A percentile compares a stretch with the other conserved stretches of the same genome.
These are phyloP conservation scores for Cordyceps fumosorosea DNA, from an alignment of 2,329 filamentous ascomycete genomes.

Conservation along the genomic window DNA sequence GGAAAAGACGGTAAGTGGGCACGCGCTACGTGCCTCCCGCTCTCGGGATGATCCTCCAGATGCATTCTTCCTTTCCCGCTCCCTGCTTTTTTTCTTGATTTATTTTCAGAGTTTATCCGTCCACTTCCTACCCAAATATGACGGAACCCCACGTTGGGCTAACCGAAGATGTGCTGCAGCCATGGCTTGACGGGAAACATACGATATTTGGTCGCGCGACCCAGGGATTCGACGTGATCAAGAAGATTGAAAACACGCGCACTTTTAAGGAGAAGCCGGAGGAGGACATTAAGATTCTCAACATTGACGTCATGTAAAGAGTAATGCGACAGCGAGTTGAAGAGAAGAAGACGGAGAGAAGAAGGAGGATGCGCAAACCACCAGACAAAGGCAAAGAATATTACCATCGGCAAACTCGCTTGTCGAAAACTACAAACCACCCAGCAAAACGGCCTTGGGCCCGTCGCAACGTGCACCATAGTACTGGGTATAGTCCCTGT, in stretches of 20 bases:
- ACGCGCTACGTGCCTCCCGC: conserved; percentile 8
- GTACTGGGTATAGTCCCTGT: not conserved
- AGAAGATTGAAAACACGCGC: conserved; percentile 87
- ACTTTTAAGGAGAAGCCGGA: conserved; percentile 89
- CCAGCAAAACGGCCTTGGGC: not conserved
- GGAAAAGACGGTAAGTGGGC: conserved; percentile 71
- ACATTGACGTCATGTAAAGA: conserved; percentile 58
- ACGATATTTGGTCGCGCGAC: conserved; percentile 91
- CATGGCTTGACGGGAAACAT: conserved; percentile 94
- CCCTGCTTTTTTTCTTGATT: not conserved
- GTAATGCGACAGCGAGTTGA: not conserved
- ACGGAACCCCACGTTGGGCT: conserved; percentile 12
- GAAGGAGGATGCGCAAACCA: not conserved
- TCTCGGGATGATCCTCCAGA: conserved; percentile 1
- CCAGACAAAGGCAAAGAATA: not conserved
- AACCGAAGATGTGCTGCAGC: conserved; percentile 36
- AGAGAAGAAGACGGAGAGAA: not conserved
- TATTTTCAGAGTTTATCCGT: not conserved
- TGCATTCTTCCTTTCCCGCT: conserved; percentile 2
- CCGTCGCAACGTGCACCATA: conserved; percentile 2
- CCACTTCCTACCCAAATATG: not conserved
- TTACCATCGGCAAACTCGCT: conserved; percentile 5
- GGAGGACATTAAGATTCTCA: conserved; percentile 96
- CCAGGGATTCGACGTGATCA: conserved; percentile 86
- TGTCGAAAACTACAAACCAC: conserved; percentile 4